Conservation (phyloP, 179 eudicot species). For the Amaranthus tricolor region DNA sequence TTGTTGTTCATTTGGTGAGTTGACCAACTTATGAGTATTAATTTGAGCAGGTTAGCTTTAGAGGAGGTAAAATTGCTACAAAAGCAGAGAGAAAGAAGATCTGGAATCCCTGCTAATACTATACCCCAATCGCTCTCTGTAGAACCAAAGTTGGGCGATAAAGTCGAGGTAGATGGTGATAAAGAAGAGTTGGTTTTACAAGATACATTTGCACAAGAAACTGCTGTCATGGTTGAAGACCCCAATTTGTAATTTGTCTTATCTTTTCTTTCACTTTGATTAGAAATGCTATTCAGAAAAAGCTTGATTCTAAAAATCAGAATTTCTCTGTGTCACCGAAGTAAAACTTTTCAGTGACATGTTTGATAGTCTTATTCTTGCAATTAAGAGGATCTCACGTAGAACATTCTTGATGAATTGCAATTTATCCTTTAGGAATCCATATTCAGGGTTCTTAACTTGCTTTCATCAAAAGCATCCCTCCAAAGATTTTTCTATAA, state of each 20-base stretch:
- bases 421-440: background rate
- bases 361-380: background rate
- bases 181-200: conserved; percentile 93
- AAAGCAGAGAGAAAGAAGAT: conserved; percentile 77
- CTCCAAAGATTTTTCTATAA: background rate
- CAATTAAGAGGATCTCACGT: background rate
- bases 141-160: conserved; percentile 50
- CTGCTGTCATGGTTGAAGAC: conserved; percentile 95
- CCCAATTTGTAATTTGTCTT: conserved; percentile 68
- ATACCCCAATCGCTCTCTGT: conserved; percentile 35
- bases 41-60: conserved; percentile 56
- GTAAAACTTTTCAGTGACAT: background rate
- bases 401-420: background rate
- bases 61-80: conserved; percentile 93
- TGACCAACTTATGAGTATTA: background rate
- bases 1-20: background rate
- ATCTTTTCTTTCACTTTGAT: conserved; percentile 8
- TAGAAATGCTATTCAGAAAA: background rate
- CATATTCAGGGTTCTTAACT: background rate
- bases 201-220: conserved; percentile 97
- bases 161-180: conserved; percentile 73
- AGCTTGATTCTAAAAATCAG: background rate
- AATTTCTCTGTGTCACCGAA: background rate
- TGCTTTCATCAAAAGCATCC: background rate
- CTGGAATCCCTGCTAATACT: conserved; percentile 61